Evolutionary conservation across 2,329 filamentous ascomycete genomes (phyloP), one percentile per base, ranked within the genome.

Genomic region (Fusarium keratoplasticum): DNA sequence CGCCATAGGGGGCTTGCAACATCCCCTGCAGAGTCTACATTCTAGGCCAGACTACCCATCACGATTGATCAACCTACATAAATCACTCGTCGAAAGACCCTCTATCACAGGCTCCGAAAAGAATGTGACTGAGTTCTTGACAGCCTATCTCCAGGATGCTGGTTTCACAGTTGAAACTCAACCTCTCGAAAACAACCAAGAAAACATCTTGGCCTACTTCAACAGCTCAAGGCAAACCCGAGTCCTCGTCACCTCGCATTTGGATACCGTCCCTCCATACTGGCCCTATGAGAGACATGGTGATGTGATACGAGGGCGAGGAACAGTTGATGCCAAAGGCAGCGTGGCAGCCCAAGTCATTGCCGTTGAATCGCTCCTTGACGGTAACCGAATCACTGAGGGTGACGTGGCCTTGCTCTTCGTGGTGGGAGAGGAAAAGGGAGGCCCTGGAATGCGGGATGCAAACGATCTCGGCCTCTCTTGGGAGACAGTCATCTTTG

Each of bases 221-320:
- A 81, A 81, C 5, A 68, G 73, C 38, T 57, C 70, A 18, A 76
- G 79, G 29, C 73, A 79, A 38, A 78, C 80, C 5, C 76, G 82
- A 16, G 76, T 81, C 22, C 82, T 83, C 1, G 75, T 81, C 20
- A 69, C 90, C 0, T 93, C 91, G 60, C 94, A 96, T 81, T 95
- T 96, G 79, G 94, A 97, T 78, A 88, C 87, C 6, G 90, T 93
- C 0, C 91, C 92, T 1, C 92, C 92, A 0, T 90, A 89, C 80
- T 90, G 92, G 73, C 91, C 91, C 0, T 92, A 93, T 81, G 85
- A 84, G 47, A 85, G 89, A 6, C 83, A 85, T 61, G 83, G 86
- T 44, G 84, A 85, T 52, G 74, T 77, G 33, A 82, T 82, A 57
- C 82, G 78, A 10, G 93, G 93, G 1, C 89, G 93, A 27, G 93